Conservation (phyloP, 2,329 filamentous ascomycete genomes). For the Exophiala phaeomuriformis region DNA sequence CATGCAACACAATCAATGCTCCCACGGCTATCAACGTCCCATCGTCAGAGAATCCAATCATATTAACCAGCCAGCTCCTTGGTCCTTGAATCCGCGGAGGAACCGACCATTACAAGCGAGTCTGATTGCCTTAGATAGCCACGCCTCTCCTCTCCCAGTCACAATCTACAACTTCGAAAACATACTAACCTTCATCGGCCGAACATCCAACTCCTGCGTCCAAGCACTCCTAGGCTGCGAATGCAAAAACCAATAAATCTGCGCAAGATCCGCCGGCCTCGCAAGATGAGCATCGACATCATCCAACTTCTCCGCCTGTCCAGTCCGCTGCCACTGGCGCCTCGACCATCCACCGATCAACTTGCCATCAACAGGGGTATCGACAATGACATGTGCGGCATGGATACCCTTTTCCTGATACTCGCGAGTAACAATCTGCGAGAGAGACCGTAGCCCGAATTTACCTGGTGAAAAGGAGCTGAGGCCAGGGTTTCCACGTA, state of each 20-base stretch:
- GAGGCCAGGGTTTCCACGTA: slow-evolving; percentile 21
- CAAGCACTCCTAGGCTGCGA: slow-evolving; percentile 47
- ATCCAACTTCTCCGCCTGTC: slow-evolving; percentile 12
- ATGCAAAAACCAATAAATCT: slow-evolving; percentile 51
- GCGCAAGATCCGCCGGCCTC: slow-evolving; percentile 42
- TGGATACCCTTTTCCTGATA: slow-evolving; percentile 51
- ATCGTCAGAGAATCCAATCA: too few species aligned
- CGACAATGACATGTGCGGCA: slow-evolving; percentile 50
- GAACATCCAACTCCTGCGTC: slow-evolving; percentile 49
- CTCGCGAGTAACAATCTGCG: slow-evolving; percentile 47
- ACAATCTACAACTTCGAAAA: slow-evolving; percentile 18
- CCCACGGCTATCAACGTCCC: too few species aligned
- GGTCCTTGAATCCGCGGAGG: too few species aligned
- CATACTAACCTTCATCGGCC: slow-evolving; percentile 27
- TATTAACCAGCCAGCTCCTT: too few species aligned
- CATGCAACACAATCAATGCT: too few species aligned
- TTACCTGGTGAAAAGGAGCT: slow-evolving; percentile 22
- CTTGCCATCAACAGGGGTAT: slow-evolving; percentile 45
- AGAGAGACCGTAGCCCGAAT: slow-evolving; percentile 47
- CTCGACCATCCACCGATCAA: slow-evolving; percentile 21
- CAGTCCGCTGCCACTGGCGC: slow-evolving; percentile 16
- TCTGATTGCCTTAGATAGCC: too few species aligned
- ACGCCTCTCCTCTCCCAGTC: not conserved
- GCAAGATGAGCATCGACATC: slow-evolving; percentile 16
- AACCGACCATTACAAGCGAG: too few species aligned